Conservation (phyloP, 106 monocot species). For the Dendrobium catenatum region DNA sequence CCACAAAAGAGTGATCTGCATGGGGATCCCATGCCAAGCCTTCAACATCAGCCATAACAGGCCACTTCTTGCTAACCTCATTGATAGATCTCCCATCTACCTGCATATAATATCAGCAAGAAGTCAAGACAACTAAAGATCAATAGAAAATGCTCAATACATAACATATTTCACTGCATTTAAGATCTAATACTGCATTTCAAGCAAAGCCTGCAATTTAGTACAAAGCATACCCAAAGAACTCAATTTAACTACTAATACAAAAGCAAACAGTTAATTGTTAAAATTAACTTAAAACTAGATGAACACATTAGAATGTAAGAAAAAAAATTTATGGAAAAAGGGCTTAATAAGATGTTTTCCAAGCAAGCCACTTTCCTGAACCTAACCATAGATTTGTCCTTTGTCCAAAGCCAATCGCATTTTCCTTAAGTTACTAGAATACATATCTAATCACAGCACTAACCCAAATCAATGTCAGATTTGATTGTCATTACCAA, state of each 20-base stretch:
- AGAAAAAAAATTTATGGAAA: not conserved
- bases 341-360: not conserved
- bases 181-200: not conserved
- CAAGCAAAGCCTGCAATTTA: not conserved
- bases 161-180: not conserved
- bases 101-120: constrained; percentile 31
- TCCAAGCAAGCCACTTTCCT: not conserved
- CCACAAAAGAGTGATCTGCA: constrained; percentile 68
- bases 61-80: constrained; percentile 41
- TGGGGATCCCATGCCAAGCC: constrained; percentile 91
- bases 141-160: not conserved
- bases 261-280: not conserved
- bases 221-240: not conserved
- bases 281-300: too few species aligned
- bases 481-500: not conserved
- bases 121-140: not conserved
- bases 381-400: not conserved
- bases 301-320: too few species aligned
- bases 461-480: not conserved
- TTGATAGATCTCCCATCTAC: constrained; percentile 53
- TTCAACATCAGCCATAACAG: constrained; percentile 69
- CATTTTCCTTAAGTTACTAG: not conserved
- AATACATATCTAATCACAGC: not conserved
- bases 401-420: not conserved
- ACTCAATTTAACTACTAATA: not conserved